Conservation (phyloP, 305 asterid species). For the Fraxinus sp. region DNA sequence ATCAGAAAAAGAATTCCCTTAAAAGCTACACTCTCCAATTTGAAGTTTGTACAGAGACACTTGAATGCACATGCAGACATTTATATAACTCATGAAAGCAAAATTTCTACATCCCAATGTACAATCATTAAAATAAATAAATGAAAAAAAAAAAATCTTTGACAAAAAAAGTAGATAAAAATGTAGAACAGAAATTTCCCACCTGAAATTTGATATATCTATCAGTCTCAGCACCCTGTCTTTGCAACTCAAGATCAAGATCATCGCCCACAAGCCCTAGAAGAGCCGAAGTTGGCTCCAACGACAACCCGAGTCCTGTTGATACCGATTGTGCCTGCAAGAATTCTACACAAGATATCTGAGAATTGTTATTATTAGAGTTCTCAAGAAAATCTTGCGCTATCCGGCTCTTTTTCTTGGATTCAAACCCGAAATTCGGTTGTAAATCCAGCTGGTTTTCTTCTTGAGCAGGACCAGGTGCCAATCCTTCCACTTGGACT, state of each 20-base stretch:
- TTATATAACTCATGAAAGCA: neutral
- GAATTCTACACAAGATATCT: slow-evolving; percentile 61
- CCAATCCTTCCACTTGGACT: slow-evolving; percentile 75
- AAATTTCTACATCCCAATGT: neutral
- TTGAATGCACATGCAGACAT: neutral
- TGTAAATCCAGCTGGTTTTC: slow-evolving; percentile 56
- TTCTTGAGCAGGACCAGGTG: slow-evolving; percentile 48
- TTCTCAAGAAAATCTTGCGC: slow-evolving; percentile 69
- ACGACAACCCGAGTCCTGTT: slow-evolving; percentile 83
- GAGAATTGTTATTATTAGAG: slow-evolving; percentile 56
- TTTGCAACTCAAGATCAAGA: slow-evolving; percentile 68
- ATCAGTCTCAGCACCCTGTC: slow-evolving; percentile 81
- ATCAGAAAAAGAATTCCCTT: neutral
- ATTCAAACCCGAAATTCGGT: slow-evolving; percentile 61
- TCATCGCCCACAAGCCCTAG: slow-evolving; percentile 69
- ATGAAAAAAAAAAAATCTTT: neutral
- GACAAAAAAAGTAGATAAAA: neutral
- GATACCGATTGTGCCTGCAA: slow-evolving; percentile 84
- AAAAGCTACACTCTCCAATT: neutral
- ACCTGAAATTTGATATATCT: slow-evolving; percentile 84
- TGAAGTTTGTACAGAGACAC: neutral
- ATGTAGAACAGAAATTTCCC: slow-evolving; percentile 4
- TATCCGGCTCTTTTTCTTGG: slow-evolving; percentile 60
- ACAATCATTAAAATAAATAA: neutral
- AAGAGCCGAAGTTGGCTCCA: slow-evolving; percentile 74